Evolutionary conservation across 2,329 filamentous ascomycete species (phyloP).

Genomic region (Alternaria novae-zelandiae): DNA sequence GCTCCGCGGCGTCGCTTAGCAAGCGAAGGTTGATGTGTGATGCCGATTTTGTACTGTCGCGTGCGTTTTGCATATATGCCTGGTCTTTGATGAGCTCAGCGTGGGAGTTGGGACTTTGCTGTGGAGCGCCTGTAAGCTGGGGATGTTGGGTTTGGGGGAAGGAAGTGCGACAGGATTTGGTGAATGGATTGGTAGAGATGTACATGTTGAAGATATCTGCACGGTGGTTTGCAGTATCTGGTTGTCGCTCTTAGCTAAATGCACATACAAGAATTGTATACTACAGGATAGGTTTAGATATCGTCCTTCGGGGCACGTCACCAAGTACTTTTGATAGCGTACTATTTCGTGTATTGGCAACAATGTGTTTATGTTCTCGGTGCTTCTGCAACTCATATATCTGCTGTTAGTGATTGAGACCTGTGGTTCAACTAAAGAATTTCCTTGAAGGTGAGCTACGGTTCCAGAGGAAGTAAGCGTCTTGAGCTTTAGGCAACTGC

Average conservation of each 20-base stretch:
- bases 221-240: not conserved
- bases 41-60: not conserved
- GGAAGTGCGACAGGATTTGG: not conserved
- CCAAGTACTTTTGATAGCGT: no score
- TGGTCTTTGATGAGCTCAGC: not conserved
- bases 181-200: not conserved
- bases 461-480: no score
- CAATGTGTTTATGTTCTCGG: no score
- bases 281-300: no score
- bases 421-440: no score
- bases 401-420: no score
- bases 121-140: not conserved
- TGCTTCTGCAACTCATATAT: no score
- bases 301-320: no score
- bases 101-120: not conserved
- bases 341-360: no score
- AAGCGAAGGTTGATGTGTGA: not conserved
- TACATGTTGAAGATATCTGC: not conserved
- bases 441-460: no score
- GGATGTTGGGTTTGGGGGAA: not conserved
- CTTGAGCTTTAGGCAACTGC: no score
- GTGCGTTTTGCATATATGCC: not conserved
- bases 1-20: not conserved
- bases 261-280: no score
- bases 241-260: not conserved